Evolutionary conservation across 139 green algal species (phyloP), one percentile per base, ranked within the genome.

Genomic region (Volvox africanus): DNA sequence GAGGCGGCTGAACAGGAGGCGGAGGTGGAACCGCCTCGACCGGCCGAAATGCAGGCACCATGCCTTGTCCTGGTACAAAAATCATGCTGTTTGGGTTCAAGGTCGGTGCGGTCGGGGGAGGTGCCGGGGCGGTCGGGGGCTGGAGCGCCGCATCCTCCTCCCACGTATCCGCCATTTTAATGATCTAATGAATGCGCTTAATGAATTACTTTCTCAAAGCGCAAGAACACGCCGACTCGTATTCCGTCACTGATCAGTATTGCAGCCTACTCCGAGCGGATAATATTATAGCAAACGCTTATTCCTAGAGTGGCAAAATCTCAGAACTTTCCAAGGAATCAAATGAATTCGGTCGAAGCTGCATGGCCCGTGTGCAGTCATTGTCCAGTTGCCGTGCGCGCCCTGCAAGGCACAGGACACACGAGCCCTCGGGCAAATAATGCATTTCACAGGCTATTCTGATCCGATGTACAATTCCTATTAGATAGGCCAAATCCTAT

Each of bases 31-130:
- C 28, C 95, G 24, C 75, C 89, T 17, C 96, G 93, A 86, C 97
- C 96, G 88, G 98, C 98, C 86, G 98, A 97, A 36, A 97, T 89
- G 76, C 30, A 44, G 68, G 85, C 44, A 89, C 85, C 11, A 89
- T 20, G n/a, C 85, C 85, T 82, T 82, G 35, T 18, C 67, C 37
- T 12, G 67, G 61, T 17, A 88, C 44, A 37, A 89, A 89, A 33
- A 89, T 82, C 85, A 89, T 89, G 80, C 50, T 76, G 71, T 80
- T 71, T 50, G 77, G 79, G 26, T 91, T 93, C 35, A 92, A 73
- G 0, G 35, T n/a, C 14, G 82, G 28, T n/a, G 69, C 75, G 2
- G 65, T 62, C 61, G 87, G 32, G 21, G 84, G 62, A 65, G 82
- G 83, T 84, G 87, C 35, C 24, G 80, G 75, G 26, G 78, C 78